phyloP scores from a whole-genome alignment of 208 protist genomes.

The Acanthamoeba sp. region DNA sequence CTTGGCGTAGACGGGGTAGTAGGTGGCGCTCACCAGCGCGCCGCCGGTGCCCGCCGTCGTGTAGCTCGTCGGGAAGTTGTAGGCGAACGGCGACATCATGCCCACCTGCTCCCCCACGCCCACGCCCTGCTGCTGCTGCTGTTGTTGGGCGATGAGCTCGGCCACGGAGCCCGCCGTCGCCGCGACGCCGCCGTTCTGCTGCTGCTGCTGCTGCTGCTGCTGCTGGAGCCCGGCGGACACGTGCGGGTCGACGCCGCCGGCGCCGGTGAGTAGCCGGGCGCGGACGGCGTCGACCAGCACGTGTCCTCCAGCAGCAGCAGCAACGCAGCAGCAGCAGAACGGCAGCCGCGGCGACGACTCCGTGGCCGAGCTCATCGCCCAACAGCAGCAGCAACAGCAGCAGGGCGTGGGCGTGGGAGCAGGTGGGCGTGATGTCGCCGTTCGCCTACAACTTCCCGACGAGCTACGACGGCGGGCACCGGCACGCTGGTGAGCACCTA shows the following conservation, averaged over 20 bases:
- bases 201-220: not conserved
- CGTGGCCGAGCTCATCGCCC: not conserved
- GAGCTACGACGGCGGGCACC: not conserved
- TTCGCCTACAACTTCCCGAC: conserved; percentile 11
- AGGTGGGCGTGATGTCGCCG: conserved; percentile 29
- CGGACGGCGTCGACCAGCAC: not conserved
- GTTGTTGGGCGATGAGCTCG: not conserved
- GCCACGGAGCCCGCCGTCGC: not conserved
- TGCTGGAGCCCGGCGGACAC: not conserved
- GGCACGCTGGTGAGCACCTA: not conserved
- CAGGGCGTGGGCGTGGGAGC: not conserved
- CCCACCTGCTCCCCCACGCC: not conserved
- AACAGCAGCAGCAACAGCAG: not conserved
- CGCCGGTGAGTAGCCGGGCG: not conserved
- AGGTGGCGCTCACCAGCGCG: not conserved
- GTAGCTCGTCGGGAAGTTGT: not conserved
- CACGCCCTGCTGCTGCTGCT: not conserved
- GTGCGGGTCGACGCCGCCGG: not conserved
- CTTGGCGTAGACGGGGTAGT: conserved; percentile 50
- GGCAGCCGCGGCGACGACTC: not conserved
- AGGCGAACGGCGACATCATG: conserved; percentile 21
- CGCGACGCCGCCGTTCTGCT: not conserved
- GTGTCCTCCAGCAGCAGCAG: not conserved
- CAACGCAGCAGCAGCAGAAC: not conserved
- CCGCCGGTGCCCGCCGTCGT: not conserved